phyloP scores from a whole-genome alignment of 108 stramenopile species.

The Asterionellopsis glacialis region DNA sequence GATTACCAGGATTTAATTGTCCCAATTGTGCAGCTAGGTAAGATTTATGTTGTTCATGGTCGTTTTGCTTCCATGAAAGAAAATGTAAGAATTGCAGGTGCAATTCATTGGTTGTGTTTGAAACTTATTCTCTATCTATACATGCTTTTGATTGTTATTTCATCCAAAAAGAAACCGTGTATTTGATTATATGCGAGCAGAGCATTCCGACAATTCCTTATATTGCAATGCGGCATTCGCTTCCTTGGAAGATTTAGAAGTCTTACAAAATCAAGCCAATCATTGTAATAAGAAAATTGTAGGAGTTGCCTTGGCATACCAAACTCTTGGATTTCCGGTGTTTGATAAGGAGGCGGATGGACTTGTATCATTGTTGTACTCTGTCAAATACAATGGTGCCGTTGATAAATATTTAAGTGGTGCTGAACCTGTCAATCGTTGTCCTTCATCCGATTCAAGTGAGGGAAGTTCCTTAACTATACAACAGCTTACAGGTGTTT shows the following conservation, averaged over 20 bases:
- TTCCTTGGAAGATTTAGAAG: conserved; percentile 19
- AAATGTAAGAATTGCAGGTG: too few species aligned
- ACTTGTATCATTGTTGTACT: conserved; percentile 9
- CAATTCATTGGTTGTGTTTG: too few species aligned
- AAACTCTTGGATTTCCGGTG: conserved; percentile 10
- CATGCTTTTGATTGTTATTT: too few species aligned
- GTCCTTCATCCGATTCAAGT: not conserved
- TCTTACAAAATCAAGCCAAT: not conserved
- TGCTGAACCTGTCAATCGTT: conserved; percentile 3
- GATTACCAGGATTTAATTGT: conserved; percentile 20
- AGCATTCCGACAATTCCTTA: conserved; percentile 3
- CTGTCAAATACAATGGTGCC: conserved; percentile 7
- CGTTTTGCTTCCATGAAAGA: too few species aligned
- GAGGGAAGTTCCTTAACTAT: conserved; percentile 13
- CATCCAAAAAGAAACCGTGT: conserved; percentile 1
- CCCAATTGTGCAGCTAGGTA: conserved; percentile 4
- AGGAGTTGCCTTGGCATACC: conserved; percentile 3
- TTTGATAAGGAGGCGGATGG: conserved; percentile 7
- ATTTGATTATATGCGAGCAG: conserved; percentile 17
- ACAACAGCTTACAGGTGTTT: conserved; percentile 22
- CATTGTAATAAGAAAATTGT: conserved; percentile 27
- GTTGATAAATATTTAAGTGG: conserved; percentile 1
- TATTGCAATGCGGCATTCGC: conserved; percentile 23
- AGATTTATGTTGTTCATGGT: too few species aligned
- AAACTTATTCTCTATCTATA: too few species aligned